phyloP scores from a whole-genome alignment of 1,284 basidiomycete species.

The Cryptococcus hybrid region DNA sequence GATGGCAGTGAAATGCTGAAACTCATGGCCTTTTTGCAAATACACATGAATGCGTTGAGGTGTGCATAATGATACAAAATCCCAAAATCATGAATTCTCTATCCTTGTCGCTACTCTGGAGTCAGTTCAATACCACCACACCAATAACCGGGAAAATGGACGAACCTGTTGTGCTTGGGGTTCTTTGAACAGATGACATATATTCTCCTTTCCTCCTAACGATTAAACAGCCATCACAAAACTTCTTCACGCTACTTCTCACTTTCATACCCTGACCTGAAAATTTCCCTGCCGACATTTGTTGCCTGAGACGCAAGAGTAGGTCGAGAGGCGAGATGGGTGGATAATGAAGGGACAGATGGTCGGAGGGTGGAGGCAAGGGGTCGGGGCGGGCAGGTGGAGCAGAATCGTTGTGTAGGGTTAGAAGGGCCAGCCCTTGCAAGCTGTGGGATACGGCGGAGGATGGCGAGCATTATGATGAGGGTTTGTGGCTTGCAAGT shows the following conservation, averaged over 20 bases:
- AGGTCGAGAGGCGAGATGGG: not conserved
- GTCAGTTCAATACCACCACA: not conserved
- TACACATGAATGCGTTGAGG: not conserved
- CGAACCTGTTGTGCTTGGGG: conserved; percentile 97
- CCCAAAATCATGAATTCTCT: not conserved
- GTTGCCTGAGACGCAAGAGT: not conserved
- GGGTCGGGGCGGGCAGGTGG: conserved; percentile 14
- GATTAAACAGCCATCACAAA: conserved; percentile 85
- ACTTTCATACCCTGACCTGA: conserved; percentile 86
- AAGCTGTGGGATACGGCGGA: conserved; percentile 5
- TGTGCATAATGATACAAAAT: not conserved
- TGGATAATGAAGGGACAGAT: conserved; percentile 6
- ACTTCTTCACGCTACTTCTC: conserved; percentile 84
- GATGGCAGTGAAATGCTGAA: no score
- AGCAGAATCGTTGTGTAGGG: conserved; percentile 12
- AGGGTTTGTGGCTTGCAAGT: not conserved
- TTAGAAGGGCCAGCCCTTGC: not conserved
- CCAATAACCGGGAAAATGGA: not conserved
- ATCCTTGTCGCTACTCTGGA: not conserved
- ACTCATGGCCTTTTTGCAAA: no score
- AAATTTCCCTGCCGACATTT: conserved; percentile 2
- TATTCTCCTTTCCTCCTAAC: conserved; percentile 82
- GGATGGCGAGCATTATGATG: conserved; percentile 8
- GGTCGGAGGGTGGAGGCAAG: conserved; percentile 7
- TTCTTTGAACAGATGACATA: conserved; percentile 94